Base-by-base conservation (phyloP, 2,329 filamentous ascomycete species). In the Diplodia corticola region DNA sequence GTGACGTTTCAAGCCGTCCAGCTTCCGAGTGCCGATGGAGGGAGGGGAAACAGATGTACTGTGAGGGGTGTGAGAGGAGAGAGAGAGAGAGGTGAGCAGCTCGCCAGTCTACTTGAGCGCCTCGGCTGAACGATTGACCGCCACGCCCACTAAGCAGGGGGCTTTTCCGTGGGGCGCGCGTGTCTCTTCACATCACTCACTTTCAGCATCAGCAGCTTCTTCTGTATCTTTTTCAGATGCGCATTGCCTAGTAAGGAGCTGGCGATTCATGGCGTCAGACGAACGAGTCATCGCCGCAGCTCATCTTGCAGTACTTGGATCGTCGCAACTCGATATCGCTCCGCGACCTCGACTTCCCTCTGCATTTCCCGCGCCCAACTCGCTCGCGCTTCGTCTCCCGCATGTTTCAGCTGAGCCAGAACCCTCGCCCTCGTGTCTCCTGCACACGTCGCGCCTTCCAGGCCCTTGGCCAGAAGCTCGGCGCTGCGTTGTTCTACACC, bases 311-410 rank as follows among this genome's bases (percentile, higher is more conserved):
- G 20, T 30, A 61, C 57, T 15, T 61, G 40, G 3, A 61, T 61
- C 44, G 50, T 61, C 7, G 24, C 57, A 12, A 61, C 28, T 5
- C 57, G 57, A 28, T 61, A 61, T 40, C 50, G 57, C 44, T 61
- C 57, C 4, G 57, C 57, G 15, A 49, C 20, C 44, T 61, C 57
- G 3, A 61, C 20, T 5, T 61, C 57, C 9, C 26, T 61, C 57
- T 61, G 57, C 57, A 61, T 61, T 20, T 61, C 57, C 5, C 20
- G n/a, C n/a, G 57, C 44, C 57, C 57, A 61, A 12, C 40, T 49
- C 12, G 20, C 24, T 3, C 57, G 57, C n/a, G 40, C 57, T 24
- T 35, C 48, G 1, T 28, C n/a, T 7, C 26, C 40, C 12, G 57
- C 44, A 30, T 35, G 17, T 13, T 30, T 28, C 10, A 61, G 28